phyloP scores from a whole-genome alignment of 139 green algal species.

The Pleodorina starrii region DNA sequence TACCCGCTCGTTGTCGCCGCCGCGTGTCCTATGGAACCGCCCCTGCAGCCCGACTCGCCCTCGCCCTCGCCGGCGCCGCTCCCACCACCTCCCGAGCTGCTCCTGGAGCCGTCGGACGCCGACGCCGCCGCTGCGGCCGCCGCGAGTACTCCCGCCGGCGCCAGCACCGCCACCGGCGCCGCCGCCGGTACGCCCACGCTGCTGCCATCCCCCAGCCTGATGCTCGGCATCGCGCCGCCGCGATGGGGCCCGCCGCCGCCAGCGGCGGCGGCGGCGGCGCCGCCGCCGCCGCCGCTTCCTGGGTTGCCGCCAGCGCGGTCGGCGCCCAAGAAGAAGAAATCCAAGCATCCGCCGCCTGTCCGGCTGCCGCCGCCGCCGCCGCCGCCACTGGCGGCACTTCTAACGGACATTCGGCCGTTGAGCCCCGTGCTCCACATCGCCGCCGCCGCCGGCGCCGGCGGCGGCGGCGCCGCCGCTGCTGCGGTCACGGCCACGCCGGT shows the following conservation, averaged over 20 bases:
- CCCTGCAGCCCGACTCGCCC: no score
- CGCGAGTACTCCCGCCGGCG: neutral
- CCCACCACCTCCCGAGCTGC: no score
- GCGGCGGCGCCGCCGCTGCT: no score
- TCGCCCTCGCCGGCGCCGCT: no score
- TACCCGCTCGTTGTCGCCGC: no score
- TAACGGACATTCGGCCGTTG: neutral
- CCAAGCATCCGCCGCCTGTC: neutral
- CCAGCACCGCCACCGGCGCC: neutral
- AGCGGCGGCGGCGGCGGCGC: neutral
- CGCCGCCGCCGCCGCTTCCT: neutral
- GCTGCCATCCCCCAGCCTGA: slow-evolving; percentile 27
- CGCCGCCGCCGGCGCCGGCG: no score
- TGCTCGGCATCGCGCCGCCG: slow-evolving; percentile 10
- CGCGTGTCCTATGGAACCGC: no score
- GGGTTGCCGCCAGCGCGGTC: neutral
- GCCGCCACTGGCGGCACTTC: neutral
- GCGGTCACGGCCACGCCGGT: neutral
- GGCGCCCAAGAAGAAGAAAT: slow-evolving; percentile 4
- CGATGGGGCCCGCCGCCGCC: neutral
- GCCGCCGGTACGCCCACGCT: neutral
- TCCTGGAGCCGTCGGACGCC: no score
- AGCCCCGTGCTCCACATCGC: neutral
- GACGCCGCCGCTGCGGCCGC: no score
- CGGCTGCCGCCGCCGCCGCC: neutral